Percentiles rank a stretch among this genome's conserved stretches.
Evolutionary conservation across 2,329 filamentous ascomycete species (phyloP).

Genomic region (Colletotrichum sp.): DNA sequence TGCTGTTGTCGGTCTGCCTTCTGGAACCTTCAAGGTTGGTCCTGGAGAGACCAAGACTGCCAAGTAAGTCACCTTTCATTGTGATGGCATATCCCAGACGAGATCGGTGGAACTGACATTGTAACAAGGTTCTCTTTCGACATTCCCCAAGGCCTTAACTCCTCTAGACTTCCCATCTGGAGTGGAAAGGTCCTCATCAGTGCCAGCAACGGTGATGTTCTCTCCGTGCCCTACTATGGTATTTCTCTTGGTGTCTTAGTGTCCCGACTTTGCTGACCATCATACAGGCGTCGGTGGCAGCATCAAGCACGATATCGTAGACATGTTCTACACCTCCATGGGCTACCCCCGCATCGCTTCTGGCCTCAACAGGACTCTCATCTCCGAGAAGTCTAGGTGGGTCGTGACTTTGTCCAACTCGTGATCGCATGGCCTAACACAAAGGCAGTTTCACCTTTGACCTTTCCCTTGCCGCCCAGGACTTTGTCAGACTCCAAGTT

Average conservation of each 20-base stretch:
- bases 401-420: background rate
- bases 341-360: conserved; percentile 8
- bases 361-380: background rate
- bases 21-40: conserved; percentile 13
- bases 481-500: conserved; percentile 28
- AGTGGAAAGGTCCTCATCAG: conserved; percentile 37
- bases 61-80: background rate
- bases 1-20: conserved; percentile 1
- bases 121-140: conserved; percentile 36
- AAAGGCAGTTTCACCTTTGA: conserved; percentile 24
- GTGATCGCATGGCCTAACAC: background rate
- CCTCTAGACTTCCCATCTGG: conserved; percentile 33
- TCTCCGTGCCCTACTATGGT: conserved; percentile 38
- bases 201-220: conserved; percentile 33
- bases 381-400: conserved; percentile 7
- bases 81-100: background rate
- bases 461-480: conserved; percentile 24
- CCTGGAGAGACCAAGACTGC: conserved; percentile 20
- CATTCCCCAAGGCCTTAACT: conserved; percentile 28
- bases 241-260: background rate
- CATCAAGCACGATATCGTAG: conserved; percentile 9
- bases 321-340: conserved; percentile 6
- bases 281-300: conserved; percentile 4
- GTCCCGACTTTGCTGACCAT: background rate
- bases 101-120: background rate